Base-by-base conservation (phyloP, 495 filamentous ascomycete genomes). In the Aspergillus cavernicola region DNA sequence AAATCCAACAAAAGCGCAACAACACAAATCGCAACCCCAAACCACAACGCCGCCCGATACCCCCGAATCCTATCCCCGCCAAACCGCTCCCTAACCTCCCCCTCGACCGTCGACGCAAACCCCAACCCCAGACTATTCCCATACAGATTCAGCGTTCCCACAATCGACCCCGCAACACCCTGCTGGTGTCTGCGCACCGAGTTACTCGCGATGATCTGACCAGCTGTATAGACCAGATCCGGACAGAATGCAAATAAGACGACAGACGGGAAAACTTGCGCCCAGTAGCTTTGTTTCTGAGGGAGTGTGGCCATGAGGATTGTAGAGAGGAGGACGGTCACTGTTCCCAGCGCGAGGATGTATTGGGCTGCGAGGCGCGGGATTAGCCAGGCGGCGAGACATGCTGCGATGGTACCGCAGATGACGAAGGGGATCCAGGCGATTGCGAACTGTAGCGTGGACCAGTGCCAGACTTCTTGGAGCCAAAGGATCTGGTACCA, bases 161-260 rank as follows among this genome's bases (percentile, higher is more conserved):
- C 70, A 8, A 80, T 59, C 0, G 71, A 75, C 3, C 70, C 77
- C 0, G 76, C 77, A 45, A 78, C 67, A 0, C 79, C 79, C 45
- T 82, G 78, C 44, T 80, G 66, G 19, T 69, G 60, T n/a, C 70
- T 58, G 13, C 63, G 65, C 10, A 81, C 78, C 0, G 66, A 67
- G 47, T 80, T 80, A 42, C 75, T 80, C 6, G 76, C 78, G 51
- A 82, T 79, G 39, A 82, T 80, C 48, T 80, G 77, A 0, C 72
- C 74, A 9, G 74, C 76, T 0, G 73, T 77, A 44, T 72, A 79
- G 24, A 77, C 69, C 4, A 82, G 68, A 55, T 82, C 79, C 0
- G 76, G 75, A 56, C 71, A 76, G 35, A 80, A 69, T 0, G 69
- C 60, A 42, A 70, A 64, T 4, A 81, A 55, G 3, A 80, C 45